Conservation (phyloP, 495 filamentous ascomycete genomes). For the Annulohypoxylon maeteangense region DNA sequence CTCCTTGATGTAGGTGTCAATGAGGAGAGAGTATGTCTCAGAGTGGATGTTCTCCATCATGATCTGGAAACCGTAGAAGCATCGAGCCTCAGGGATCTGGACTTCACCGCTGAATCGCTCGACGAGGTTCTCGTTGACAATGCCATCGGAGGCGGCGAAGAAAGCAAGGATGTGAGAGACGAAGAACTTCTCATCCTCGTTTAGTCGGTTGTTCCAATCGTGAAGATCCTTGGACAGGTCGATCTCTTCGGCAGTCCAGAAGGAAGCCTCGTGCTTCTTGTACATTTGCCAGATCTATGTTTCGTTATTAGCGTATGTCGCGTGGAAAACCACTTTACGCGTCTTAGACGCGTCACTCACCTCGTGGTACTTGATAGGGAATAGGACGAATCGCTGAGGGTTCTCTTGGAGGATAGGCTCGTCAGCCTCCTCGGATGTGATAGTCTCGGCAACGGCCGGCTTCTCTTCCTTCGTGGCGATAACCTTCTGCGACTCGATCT, state of each 20-base stretch:
- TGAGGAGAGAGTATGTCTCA: conserved; percentile 98
- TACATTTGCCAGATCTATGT: conserved; percentile 99
- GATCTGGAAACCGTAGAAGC: conserved; percentile 99
- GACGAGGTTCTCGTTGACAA: conserved; percentile 99
- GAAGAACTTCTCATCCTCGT: conserved; percentile 97
- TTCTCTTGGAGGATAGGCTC: conserved; percentile 97
- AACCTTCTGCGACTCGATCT: conserved; percentile 61
- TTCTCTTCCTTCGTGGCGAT: conserved; percentile 61
- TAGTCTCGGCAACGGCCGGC: conserved; percentile 64
- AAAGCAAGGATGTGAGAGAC: conserved; percentile 98
- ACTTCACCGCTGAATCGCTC: conserved; percentile 98
- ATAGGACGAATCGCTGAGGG: conserved; percentile 94
- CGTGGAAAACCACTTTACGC: conserved; percentile 56
- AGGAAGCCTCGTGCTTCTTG: conserved; percentile 99
- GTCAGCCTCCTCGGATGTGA: conserved; percentile 77
- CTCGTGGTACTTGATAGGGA: conserved; percentile 99
- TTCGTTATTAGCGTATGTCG: conserved; percentile 54
- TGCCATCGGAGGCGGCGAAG: conserved; percentile 99
- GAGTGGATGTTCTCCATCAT: conserved; percentile 99
- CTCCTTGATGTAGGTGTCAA: conserved; percentile 99
- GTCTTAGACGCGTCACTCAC: conserved; percentile 69
- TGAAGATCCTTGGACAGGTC: conserved; percentile 98
- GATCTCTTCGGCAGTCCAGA: conserved; percentile 99
- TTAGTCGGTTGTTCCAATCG: conserved; percentile 98
- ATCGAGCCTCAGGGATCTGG: conserved; percentile 96